Conservation (phyloP, 352 stramenopile genomes). For the Phytophthora lateralis region DNA sequence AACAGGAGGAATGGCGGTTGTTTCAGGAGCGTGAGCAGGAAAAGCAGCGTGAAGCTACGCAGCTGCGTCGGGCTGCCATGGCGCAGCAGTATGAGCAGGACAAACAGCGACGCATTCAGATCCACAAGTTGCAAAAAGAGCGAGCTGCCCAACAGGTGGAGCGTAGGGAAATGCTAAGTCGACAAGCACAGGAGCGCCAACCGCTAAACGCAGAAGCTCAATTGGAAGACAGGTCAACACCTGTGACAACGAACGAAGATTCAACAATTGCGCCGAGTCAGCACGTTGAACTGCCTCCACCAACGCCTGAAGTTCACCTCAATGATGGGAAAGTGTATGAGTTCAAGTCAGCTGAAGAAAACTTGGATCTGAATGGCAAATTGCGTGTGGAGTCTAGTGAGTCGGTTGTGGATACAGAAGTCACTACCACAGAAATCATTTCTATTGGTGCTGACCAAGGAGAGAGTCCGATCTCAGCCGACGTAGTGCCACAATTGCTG, state of each 20-base stretch:
- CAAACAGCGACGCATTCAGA: conserved; percentile 64
- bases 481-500: neutral
- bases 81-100: conserved; percentile 72
- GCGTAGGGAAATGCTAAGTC: conserved; percentile 8
- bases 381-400: neutral
- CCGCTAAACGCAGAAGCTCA: neutral
- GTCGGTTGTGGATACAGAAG: neutral
- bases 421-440: neutral
- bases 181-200: conserved; percentile 17
- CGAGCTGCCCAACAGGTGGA: conserved; percentile 38
- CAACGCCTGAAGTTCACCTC: neutral
- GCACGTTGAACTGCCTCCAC: neutral
- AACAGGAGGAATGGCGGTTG: conserved; percentile 62
- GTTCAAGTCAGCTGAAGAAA: neutral
- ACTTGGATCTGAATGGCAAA: neutral
- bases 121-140: conserved; percentile 69
- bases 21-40: conserved; percentile 61
- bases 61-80: conserved; percentile 51
- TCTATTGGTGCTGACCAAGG: neutral
- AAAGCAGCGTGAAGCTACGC: conserved; percentile 55
- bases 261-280: neutral
- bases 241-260: neutral
- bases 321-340: neutral
- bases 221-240: neutral
- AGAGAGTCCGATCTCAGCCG: neutral